These are phyloP conservation scores for Macaranga tanarius DNA, from an alignment of 441 rosid genomes.

Conservation along the genomic window DNA sequence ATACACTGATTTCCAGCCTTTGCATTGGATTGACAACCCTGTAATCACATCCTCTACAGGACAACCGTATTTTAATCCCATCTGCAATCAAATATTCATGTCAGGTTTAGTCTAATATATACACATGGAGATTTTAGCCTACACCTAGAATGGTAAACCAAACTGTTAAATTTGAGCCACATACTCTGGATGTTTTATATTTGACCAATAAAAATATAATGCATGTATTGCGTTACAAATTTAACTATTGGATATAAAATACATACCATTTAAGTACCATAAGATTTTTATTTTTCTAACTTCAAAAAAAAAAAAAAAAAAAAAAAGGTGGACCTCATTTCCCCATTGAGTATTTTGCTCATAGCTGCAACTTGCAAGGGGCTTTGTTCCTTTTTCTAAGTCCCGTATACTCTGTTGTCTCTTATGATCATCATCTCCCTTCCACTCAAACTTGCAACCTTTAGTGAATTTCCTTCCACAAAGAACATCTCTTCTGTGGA, in stretches of 20 bases:
- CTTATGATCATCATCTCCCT: conserved; percentile 13
- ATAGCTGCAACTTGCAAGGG: conserved; percentile 54
- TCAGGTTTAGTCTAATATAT: background rate
- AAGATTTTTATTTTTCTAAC: no score
- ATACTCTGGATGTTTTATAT: no score
- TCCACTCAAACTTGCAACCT: conserved; percentile 27
- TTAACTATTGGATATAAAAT: no score
- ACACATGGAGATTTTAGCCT: no score
- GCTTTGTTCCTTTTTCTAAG: conserved; percentile 38
- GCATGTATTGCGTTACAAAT: no score
- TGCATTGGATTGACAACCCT: conserved; percentile 64
- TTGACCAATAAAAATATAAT: no score
- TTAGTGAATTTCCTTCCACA: conserved; percentile 43
- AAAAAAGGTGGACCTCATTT: conserved; percentile 42
- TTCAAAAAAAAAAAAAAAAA: no score
- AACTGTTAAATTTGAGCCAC: no score
- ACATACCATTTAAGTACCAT: no score
- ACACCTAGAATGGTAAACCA: no score
- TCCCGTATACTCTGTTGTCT: conserved; percentile 20
- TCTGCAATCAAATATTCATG: conserved; percentile 40
- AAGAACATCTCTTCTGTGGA: conserved; percentile 73
- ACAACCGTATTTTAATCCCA: conserved; percentile 71
- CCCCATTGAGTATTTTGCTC: conserved; percentile 72
- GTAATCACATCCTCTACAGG: conserved; percentile 78
- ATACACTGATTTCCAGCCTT: conserved; percentile 76